phyloP scores from a whole-genome alignment of 2,329 filamentous ascomycete species.

The Verticillium zaregamsianum region DNA sequence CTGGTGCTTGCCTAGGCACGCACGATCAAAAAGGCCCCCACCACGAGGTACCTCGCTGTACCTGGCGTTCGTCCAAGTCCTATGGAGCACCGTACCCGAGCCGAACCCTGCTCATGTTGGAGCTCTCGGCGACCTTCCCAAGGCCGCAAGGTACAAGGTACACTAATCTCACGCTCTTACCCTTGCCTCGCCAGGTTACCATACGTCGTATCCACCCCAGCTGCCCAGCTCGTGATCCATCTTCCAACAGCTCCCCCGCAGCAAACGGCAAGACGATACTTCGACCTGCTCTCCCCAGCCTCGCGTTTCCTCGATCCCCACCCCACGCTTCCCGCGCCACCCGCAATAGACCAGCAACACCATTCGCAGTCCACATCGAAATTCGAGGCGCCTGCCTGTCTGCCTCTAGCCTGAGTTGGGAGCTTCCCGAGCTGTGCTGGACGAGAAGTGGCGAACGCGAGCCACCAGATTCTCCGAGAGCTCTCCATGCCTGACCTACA shows the following conservation, averaged over 20 bases:
- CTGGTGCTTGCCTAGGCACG: background rate
- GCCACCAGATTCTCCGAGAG: background rate
- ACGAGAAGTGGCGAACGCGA: background rate
- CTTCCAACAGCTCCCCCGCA: background rate
- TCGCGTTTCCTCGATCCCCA: background rate
- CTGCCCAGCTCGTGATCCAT: background rate
- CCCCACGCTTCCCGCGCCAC: background rate
- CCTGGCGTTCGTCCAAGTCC: background rate
- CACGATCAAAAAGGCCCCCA: background rate
- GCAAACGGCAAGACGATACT: background rate
- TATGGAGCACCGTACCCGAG: background rate
- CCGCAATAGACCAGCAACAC: background rate
- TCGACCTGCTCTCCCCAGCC: background rate
- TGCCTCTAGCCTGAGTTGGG: too few species aligned
- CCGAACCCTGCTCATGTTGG: background rate
- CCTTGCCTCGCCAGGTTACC: background rate
- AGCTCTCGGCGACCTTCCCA: background rate
- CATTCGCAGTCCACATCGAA: background rate
- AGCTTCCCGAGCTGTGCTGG: too few species aligned
- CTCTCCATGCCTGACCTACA: background rate
- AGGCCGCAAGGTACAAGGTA: too few species aligned
- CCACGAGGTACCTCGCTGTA: background rate
- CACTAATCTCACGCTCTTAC: background rate
- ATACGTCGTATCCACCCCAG: background rate
- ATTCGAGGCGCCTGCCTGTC: too few species aligned